Conservation (phyloP, 2,329 filamentous ascomycete species). For the Trichoderma sp. region DNA sequence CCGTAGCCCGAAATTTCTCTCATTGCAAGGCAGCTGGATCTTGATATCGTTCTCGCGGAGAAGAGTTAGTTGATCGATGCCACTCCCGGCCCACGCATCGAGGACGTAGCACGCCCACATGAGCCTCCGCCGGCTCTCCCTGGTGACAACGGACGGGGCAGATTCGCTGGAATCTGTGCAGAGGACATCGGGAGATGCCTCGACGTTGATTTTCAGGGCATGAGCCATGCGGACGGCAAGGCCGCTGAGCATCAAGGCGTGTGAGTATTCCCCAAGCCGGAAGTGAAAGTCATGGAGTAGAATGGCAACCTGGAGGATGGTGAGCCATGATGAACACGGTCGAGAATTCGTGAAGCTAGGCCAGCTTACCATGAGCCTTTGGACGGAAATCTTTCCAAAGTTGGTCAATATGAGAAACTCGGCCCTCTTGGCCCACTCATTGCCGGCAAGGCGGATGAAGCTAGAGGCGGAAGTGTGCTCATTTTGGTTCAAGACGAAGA, state of each 20-base stretch:
- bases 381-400: conserved; percentile 40
- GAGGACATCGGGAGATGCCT: conserved; percentile 38
- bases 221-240: conserved; percentile 42
- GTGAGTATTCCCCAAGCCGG: conserved; percentile 38
- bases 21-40: conserved; percentile 40
- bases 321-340: background rate
- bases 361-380: conserved; percentile 37
- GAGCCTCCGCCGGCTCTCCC: conserved; percentile 38
- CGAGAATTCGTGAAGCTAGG: background rate
- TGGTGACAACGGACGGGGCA: conserved; percentile 35
- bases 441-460: conserved; percentile 35
- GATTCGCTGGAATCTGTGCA: conserved; percentile 33
- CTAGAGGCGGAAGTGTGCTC: conserved; percentile 31
- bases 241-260: conserved; percentile 42
- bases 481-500: conserved; percentile 34
- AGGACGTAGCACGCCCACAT: conserved; percentile 44
- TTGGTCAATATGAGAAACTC: conserved; percentile 36
- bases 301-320: conserved; percentile 33
- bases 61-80: conserved; percentile 38
- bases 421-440: conserved; percentile 38
- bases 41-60: conserved; percentile 41
- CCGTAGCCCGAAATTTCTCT: conserved; percentile 41
- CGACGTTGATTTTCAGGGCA: conserved; percentile 39
- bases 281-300: conserved; percentile 41
- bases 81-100: conserved; percentile 40